Evolutionary conservation across 495 filamentous ascomycete genomes (phyloP).

Genomic region (Pseudomonodictys pantanalensis): DNA sequence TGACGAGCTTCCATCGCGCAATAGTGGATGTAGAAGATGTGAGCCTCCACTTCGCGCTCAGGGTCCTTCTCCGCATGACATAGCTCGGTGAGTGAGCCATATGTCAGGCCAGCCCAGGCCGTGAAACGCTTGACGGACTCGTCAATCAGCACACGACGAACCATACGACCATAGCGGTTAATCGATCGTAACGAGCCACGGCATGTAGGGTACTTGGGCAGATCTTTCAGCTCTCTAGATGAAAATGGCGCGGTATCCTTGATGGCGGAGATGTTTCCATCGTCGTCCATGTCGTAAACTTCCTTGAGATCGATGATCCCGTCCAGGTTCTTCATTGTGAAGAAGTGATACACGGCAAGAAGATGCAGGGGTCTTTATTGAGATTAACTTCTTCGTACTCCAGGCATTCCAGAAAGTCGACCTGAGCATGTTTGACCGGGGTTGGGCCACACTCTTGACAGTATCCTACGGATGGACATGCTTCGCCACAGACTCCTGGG

Average conservation of each 20-base stretch:
- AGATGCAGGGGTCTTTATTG: conserved; percentile 57
- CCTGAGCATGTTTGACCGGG: conserved; percentile 45
- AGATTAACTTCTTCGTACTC: conserved; percentile 58
- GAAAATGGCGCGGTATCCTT: conserved; percentile 52
- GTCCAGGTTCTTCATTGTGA: conserved; percentile 63
- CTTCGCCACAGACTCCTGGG: conserved; percentile 34
- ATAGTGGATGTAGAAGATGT: conserved; percentile 20
- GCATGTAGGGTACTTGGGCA: conserved; percentile 56
- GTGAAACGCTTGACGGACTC: conserved; percentile 68
- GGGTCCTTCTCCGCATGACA: neutral
- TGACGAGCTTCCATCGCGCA: conserved; percentile 5
- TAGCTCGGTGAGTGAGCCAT: conserved; percentile 44
- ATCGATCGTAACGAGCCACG: conserved; percentile 61
- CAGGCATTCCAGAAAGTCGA: conserved; percentile 54
- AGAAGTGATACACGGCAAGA: conserved; percentile 64
- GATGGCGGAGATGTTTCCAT: conserved; percentile 48
- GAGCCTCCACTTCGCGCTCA: conserved; percentile 12
- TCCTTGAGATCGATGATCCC: conserved; percentile 59
- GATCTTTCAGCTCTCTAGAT: conserved; percentile 49
- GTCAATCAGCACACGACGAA: conserved; percentile 61
- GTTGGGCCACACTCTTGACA: conserved; percentile 31
- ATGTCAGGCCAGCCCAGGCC: conserved; percentile 48
- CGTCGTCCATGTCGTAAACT: conserved; percentile 53
- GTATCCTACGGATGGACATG: conserved; percentile 47
- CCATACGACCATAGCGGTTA: conserved; percentile 64